Percentiles rank a stretch among this genome's conserved stretches.
Evolutionary conservation across 495 filamentous ascomycete genomes (phyloP).

Genomic region (Articulospora tetracladia): DNA sequence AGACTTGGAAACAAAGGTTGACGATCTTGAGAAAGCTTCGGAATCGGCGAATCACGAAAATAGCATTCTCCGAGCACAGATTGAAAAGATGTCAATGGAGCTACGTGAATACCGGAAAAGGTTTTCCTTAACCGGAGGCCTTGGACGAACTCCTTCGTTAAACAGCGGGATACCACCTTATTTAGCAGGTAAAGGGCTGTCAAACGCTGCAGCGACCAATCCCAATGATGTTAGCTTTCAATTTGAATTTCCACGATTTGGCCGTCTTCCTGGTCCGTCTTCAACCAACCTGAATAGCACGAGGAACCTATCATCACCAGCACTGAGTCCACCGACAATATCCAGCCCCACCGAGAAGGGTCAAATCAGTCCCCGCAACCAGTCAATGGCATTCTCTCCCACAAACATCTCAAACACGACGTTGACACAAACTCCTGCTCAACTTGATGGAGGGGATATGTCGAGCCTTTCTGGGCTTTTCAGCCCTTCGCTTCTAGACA

Average conservation of each 20-base stretch:
- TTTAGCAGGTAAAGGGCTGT: conserved; percentile 31
- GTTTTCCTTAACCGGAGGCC: conserved; percentile 54
- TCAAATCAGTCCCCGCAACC: conserved; percentile 21
- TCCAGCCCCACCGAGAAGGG: conserved; percentile 15
- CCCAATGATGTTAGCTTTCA: conserved; percentile 73
- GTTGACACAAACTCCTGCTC: conserved; percentile 13
- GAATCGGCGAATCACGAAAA: conserved; percentile 85
- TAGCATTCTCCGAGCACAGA: conserved; percentile 72
- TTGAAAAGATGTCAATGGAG: conserved; percentile 83
- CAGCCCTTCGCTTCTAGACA: conserved; percentile 41
- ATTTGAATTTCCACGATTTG: conserved; percentile 95
- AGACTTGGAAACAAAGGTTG: conserved; percentile 91
- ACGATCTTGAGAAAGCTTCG: conserved; percentile 85
- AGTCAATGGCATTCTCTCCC: conserved; percentile 13
- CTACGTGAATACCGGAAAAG: conserved; percentile 87
- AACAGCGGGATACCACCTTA: conserved; percentile 23
- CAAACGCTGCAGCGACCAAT: conserved; percentile 49
- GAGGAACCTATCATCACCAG: conserved; percentile 17
- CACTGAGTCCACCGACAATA: neutral
- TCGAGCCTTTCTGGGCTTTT: conserved; percentile 37
- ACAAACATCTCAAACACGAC: conserved; percentile 6
- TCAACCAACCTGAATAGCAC: conserved; percentile 8
- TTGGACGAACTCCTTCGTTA: conserved; percentile 30
- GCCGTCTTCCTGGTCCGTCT: conserved; percentile 62
- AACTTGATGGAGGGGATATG: conserved; percentile 22